Conservation (phyloP, 179 eudicot genomes). For the Silene coronaria region DNA sequence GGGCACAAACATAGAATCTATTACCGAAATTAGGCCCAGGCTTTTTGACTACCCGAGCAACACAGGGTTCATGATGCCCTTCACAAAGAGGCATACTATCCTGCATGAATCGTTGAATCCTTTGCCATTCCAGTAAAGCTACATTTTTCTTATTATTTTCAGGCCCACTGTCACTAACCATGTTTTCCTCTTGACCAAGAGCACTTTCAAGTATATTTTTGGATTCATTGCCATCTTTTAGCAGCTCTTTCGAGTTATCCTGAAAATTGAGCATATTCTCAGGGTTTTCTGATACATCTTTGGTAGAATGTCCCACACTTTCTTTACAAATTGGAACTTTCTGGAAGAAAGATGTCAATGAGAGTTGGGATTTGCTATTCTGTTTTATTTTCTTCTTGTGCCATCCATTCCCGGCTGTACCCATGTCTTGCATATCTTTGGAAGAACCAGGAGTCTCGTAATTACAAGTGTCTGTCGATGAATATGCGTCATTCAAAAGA, state of each 20-base stretch:
- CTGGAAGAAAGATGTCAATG: slow-evolving; percentile 76
- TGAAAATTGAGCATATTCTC: slow-evolving; percentile 26
- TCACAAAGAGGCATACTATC: slow-evolving; percentile 81
- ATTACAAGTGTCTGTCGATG: slow-evolving; percentile 6
- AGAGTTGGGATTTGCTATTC: slow-evolving; percentile 59
- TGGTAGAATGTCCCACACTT: slow-evolving; percentile 19
- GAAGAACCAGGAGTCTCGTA: slow-evolving; percentile 9
- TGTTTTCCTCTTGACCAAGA: slow-evolving; percentile 27
- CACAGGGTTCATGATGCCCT: slow-evolving; percentile 87
- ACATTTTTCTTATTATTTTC: slow-evolving; percentile 44
- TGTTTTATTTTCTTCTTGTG: slow-evolving; percentile 59
- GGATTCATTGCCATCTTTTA: slow-evolving; percentile 20
- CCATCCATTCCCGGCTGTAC: slow-evolving; percentile 23
- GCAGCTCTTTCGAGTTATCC: slow-evolving; percentile 20
- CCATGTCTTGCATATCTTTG: slow-evolving; percentile 11
- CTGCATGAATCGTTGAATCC: slow-evolving; percentile 87
- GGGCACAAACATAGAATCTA: slow-evolving; percentile 88
- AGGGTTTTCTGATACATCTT: slow-evolving; percentile 28
- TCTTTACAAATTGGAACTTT: slow-evolving; percentile 31
- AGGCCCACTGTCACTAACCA: slow-evolving; percentile 21
- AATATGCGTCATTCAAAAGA: slow-evolving; percentile 17
- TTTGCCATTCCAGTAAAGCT: slow-evolving; percentile 83
- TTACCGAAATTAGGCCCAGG: slow-evolving; percentile 80
- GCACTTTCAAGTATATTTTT: slow-evolving; percentile 18
- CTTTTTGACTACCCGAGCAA: slow-evolving; percentile 80